Conservation (phyloP, 371 early-diverging fungal genomes). For the Gilbertella persicaria region DNA sequence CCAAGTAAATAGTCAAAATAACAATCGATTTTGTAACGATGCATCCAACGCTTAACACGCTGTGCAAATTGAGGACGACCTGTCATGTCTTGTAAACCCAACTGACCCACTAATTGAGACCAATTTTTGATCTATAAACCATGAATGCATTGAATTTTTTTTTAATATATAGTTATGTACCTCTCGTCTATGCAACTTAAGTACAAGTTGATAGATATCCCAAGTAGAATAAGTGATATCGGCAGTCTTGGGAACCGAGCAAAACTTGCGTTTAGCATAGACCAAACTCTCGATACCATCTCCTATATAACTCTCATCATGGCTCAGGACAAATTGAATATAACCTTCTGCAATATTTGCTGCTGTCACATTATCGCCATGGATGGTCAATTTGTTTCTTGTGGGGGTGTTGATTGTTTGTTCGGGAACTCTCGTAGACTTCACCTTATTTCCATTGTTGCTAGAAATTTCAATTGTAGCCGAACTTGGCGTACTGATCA, state of each 20-base stretch:
- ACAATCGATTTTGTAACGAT: conserved; percentile 49
- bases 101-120: conserved; percentile 52
- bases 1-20: conserved; percentile 54
- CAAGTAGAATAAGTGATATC: conserved; percentile 49
- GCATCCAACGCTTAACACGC: conserved; percentile 55
- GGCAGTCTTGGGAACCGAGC: conserved; percentile 46
- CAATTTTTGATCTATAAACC: conserved; percentile 48
- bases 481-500: background rate
- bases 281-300: conserved; percentile 45
- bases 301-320: conserved; percentile 39
- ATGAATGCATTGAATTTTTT: background rate
- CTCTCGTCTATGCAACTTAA: conserved; percentile 45
- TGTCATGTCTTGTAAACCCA: conserved; percentile 44
- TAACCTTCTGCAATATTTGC: conserved; percentile 49
- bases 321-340: conserved; percentile 43
- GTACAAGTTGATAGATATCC: conserved; percentile 49
- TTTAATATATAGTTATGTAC: conserved; percentile 22
- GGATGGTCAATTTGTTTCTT: conserved; percentile 18
- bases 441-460: background rate
- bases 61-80: conserved; percentile 55
- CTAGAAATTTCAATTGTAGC: background rate
- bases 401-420: background rate
- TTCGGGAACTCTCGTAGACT: no score
- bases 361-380: conserved; percentile 38
- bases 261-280: conserved; percentile 45